Evolutionary conservation across 2,329 filamentous ascomycete genomes (phyloP).

Genomic region (Ceratocystis lukuohia): DNA sequence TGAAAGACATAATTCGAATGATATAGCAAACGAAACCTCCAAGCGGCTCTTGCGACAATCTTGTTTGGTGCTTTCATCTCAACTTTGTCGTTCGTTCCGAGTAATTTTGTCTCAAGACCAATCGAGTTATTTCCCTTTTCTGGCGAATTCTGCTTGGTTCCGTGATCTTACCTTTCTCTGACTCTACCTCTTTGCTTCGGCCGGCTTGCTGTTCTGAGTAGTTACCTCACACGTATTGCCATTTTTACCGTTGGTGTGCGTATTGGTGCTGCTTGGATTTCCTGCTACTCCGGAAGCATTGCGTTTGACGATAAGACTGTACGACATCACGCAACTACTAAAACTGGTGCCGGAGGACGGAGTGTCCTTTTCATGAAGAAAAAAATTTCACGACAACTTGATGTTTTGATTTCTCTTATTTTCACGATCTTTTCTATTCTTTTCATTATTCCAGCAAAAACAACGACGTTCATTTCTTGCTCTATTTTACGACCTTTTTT

Average conservation of each 20-base stretch:
- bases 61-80: conserved; percentile 19
- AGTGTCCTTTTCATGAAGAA: conserved; percentile 4
- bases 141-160: too few species aligned
- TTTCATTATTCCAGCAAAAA: conserved; percentile 12
- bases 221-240: neutral
- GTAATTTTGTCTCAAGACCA: neutral
- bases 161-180: neutral
- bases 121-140: neutral
- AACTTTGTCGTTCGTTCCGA: conserved; percentile 10
- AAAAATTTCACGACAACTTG: neutral
- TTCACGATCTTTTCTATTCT: conserved; percentile 3
- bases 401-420: conserved; percentile 13
- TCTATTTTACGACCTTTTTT: neutral
- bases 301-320: neutral
- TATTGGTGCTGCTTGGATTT: neutral
- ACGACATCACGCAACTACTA: neutral
- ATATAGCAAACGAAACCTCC: neutral
- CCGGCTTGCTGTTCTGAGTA: neutral
- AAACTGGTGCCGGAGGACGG: neutral
- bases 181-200: neutral
- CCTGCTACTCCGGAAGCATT: neutral
- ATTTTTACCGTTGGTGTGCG: neutral
- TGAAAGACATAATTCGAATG: neutral
- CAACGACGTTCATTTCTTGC: neutral
- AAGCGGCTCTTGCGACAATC: conserved; percentile 9